Percentiles rank a stretch among this genome's conserved stretches.
Conservation (phyloP, 2,329 filamentous ascomycete genomes). For the Dryadomyces quercivorus region DNA sequence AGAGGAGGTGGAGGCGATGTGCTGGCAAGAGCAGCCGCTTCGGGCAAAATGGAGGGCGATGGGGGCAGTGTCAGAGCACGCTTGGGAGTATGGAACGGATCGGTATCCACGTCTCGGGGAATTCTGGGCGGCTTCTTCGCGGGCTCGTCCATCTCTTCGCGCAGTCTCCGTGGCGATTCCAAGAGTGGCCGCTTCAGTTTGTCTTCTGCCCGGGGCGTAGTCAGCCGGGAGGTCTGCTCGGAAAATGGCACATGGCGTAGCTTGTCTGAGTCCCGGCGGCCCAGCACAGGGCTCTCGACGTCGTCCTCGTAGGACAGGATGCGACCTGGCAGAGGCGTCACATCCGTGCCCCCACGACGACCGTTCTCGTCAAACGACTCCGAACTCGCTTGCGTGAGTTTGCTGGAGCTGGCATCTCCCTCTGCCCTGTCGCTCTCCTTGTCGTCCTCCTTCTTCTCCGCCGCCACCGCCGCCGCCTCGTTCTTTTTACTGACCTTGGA, state of each 20-base stretch:
- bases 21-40: conserved; percentile 1
- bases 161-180: conserved; percentile 8
- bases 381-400: conserved; percentile 6
- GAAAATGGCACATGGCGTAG: conserved; percentile 5
- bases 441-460: neutral
- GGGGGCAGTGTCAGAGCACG: conserved; percentile 1
- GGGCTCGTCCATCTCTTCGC: conserved; percentile 4
- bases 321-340: neutral
- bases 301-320: conserved; percentile 9
- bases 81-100: conserved; percentile 4
- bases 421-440: neutral
- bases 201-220: conserved; percentile 7
- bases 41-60: conserved; percentile 6
- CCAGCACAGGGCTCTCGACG: conserved; percentile 17
- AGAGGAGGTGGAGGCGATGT: neutral
- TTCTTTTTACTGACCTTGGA: neutral
- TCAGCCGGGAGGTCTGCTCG: neutral
- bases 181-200: conserved; percentile 6
- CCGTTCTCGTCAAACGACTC: conserved; percentile 13
- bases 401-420: conserved; percentile 10
- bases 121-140: neutral
- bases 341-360: conserved; percentile 8
- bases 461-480: neutral
- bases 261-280: conserved; percentile 19
- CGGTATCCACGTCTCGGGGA: neutral